These are phyloP conservation scores for Coleophoma eucalyptorum DNA, from an alignment of 2,329 filamentous ascomycete species.

Conservation along the genomic window DNA sequence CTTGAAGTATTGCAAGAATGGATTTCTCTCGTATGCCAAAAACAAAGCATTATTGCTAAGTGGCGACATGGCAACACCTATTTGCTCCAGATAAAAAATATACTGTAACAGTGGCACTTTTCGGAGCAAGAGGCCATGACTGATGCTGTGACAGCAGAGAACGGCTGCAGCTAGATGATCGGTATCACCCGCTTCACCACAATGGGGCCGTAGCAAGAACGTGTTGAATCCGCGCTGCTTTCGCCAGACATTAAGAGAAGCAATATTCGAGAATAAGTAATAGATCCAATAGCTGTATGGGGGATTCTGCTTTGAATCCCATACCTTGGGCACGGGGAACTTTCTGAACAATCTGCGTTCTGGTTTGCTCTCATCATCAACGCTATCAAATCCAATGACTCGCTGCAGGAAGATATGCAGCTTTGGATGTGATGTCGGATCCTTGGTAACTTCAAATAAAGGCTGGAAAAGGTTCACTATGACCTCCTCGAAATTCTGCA, in stretches of 20 bases:
- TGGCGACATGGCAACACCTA: slow-evolving; percentile 99
- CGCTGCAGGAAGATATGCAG: slow-evolving; percentile 91
- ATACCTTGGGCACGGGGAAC: slow-evolving; percentile 84
- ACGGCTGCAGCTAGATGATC: slow-evolving; percentile 92
- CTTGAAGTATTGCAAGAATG: slow-evolving; percentile 93
- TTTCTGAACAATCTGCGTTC: slow-evolving; percentile 94
- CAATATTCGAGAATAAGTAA: slow-evolving; percentile 91
- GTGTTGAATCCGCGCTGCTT: slow-evolving; percentile 94
- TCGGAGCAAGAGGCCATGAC: slow-evolving; percentile 84
- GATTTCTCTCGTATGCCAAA: slow-evolving; percentile 93
- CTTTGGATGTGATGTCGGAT: slow-evolving; percentile 84
- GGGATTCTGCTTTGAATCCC: slow-evolving; percentile 91
- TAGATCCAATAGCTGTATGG: slow-evolving; percentile 99
- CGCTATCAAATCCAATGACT: slow-evolving; percentile 95
- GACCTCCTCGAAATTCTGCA: slow-evolving; percentile 87
- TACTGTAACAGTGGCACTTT: slow-evolving; percentile 96
- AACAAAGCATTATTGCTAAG: slow-evolving; percentile 97
- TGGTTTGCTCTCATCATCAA: slow-evolving; percentile 96
- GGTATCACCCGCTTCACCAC: slow-evolving; percentile 93
- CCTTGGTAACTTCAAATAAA: slow-evolving; percentile 87
- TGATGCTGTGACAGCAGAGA: slow-evolving; percentile 94
- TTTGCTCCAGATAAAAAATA: slow-evolving; percentile 96
- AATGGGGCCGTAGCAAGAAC: slow-evolving; percentile 88
- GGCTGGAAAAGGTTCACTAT: slow-evolving; percentile 90
- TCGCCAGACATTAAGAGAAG: slow-evolving; percentile 87